Base-by-base conservation (phyloP, 2,329 filamentous ascomycete species). In the Sporothrix curviconia region DNA sequence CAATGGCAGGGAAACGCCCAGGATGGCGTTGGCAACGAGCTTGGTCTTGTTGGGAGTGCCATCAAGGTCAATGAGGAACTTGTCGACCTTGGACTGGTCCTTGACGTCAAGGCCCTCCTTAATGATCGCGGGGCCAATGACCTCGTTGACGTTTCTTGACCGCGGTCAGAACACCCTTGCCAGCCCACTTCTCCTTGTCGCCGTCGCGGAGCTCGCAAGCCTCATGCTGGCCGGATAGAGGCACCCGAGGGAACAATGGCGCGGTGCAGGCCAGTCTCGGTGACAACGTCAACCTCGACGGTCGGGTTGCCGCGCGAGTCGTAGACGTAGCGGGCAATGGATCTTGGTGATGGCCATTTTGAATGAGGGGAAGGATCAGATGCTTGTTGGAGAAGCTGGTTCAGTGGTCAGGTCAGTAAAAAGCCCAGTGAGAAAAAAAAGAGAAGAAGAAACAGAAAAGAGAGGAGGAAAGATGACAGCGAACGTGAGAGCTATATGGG, bases 301-400 rank as follows among this genome's bases (percentile, higher is more conserved):
- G 94, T 99, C 71, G 94, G 94, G 86, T 99, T 99, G 74, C 84
- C 84, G 73, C 94, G 92, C 75, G 94, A 97, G 84, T 99, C 94
- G 85, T 92, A 99, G 81, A 99, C 91, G 71, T 87, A 92, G 73
- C 94, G 89, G 72, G 89, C 89, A n/a, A 83, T 92, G 88, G 73
- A 94, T 83, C 82, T 92, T 92, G 76, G 85, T 85, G 77, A 94
- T 90, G 70, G 89, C 80, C 94, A 99, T 99, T 66, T 72, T 92
- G 77, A 68, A 57, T 44, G 15, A 14, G 17, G 22, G 36, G 15
- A 25, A 25, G 15, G 25, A 40, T 25, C 37, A 30, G 22, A 28
- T 34, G 17, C 32, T n/a, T 47, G 52, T 43, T 54, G n/a, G 17
- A 22, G 42, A 30, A 37, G 54, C 7, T 47, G 39, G 53, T 37